phyloP scores from a whole-genome alignment of 495 filamentous ascomycete genomes.

The Daldinia concentrica region DNA sequence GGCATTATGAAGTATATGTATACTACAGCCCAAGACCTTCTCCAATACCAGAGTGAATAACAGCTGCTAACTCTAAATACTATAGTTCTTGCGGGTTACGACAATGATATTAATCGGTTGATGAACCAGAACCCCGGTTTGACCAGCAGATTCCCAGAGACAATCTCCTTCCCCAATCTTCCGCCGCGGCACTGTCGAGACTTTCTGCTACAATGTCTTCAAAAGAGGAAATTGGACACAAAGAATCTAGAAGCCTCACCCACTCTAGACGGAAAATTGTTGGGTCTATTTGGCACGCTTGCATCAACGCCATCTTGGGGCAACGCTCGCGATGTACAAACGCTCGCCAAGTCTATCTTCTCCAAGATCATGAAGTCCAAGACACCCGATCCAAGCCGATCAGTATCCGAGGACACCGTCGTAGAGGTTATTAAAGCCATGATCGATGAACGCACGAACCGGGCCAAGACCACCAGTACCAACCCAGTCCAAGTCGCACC shows the following conservation, averaged over 20 bases:
- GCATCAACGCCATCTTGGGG: conserved; percentile 66
- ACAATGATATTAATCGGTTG: conserved; percentile 73
- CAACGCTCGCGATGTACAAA: conserved; percentile 73
- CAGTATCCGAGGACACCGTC: conserved; percentile 50
- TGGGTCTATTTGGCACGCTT: conserved; percentile 54
- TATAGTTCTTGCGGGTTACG: conserved; percentile 74
- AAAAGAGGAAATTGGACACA: conserved; percentile 49
- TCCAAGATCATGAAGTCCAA: conserved; percentile 51
- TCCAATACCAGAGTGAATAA: conserved; percentile 19
- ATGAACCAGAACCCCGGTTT: conserved; percentile 70
- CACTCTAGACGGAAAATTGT: conserved; percentile 44
- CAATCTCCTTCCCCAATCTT: conserved; percentile 54
- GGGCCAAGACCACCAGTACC: conserved; percentile 19
- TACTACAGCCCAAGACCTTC: neutral
- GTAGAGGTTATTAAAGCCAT: conserved; percentile 53
- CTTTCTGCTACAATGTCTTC: conserved; percentile 43
- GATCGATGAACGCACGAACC: conserved; percentile 55
- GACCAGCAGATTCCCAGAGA: conserved; percentile 67
- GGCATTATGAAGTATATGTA: neutral
- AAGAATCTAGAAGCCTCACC: conserved; percentile 48
- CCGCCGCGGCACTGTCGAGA: conserved; percentile 54
- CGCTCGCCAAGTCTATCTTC: conserved; percentile 63
- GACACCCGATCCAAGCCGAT: conserved; percentile 25
- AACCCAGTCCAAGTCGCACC: neutral
- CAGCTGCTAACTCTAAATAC: conserved; percentile 32